A percentile compares a stretch with the other conserved stretches of the same genome.
Conservation (phyloP, 2,329 filamentous ascomycete genomes). For the Chaetomium olivaceum region DNA sequence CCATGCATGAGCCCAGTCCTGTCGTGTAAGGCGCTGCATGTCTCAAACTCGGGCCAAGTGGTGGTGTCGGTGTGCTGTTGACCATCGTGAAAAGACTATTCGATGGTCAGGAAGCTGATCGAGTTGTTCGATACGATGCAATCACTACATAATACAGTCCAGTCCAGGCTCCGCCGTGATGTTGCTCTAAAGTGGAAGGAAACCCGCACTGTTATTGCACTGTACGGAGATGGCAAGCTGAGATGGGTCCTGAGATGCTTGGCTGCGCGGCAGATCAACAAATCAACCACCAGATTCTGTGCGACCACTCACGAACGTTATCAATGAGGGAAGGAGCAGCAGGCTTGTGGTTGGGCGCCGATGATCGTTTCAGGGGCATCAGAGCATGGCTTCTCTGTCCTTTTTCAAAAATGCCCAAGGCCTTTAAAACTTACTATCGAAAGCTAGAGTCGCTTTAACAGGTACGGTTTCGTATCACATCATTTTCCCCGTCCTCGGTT, state of each 20-base stretch:
- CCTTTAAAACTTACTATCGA: not conserved
- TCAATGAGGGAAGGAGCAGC: conserved; percentile 6
- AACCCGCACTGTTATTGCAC: conserved; percentile 14
- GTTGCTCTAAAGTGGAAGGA: not conserved
- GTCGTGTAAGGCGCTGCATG: conserved; percentile 24
- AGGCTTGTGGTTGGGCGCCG: conserved; percentile 1
- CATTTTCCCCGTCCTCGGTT: conserved; percentile 1
- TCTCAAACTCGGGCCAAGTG: conserved; percentile 21
- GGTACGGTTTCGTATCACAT: conserved; percentile 9
- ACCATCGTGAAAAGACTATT: not conserved
- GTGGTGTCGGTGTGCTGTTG: not conserved
- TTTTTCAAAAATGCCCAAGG: not conserved
- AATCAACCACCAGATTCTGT: conserved; percentile 23
- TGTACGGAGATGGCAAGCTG: conserved; percentile 18
- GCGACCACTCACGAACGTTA: not conserved
- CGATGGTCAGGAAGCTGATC: not conserved
- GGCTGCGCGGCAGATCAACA: conserved; percentile 31
- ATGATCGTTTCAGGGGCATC: conserved; percentile 24
- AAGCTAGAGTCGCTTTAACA: not conserved
- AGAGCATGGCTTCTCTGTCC: not conserved
- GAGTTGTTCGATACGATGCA: not conserved
- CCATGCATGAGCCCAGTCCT: conserved; percentile 19
- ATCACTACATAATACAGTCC: too few relatives aligned
- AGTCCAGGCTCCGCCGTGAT: conserved; percentile 1
- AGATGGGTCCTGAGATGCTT: conserved; percentile 21